Evolutionary conservation across 2,329 filamentous ascomycete genomes (phyloP).

Genomic region (Aureobasidium pullulans): DNA sequence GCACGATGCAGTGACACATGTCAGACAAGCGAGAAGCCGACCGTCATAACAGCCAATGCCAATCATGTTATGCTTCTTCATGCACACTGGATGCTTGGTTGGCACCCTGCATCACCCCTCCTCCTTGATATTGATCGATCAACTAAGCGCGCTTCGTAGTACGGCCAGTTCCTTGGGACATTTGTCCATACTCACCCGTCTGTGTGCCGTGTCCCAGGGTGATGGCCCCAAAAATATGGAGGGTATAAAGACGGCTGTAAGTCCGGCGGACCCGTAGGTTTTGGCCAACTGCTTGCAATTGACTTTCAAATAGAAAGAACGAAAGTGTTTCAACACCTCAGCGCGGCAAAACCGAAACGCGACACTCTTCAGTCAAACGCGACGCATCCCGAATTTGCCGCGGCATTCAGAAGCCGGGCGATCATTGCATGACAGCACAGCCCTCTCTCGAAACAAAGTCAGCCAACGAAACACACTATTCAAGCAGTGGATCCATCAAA

Average conservation of each 20-base stretch:
- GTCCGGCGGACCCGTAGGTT: not conserved
- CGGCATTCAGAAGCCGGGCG: not conserved
- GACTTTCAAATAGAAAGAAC: not conserved
- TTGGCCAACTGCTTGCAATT: not conserved
- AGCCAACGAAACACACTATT: not conserved
- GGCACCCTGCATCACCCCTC: not conserved
- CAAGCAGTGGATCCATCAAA: too few species aligned
- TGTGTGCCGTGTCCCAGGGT: not conserved
- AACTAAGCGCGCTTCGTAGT: not conserved
- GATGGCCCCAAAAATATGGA: not conserved
- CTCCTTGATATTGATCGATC: not conserved
- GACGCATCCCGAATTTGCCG: not conserved
- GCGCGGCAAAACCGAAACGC: not conserved
- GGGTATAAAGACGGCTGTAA: not conserved
- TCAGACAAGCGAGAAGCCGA: not conserved
- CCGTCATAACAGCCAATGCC: not conserved
- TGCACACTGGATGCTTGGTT: not conserved
- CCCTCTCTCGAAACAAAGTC: not conserved
- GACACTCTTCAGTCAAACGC: not conserved
- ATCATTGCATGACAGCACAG: not conserved
- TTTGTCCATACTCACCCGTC: not conserved
- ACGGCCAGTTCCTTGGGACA: not conserved
- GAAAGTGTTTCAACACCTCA: not conserved
- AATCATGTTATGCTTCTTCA: not conserved
- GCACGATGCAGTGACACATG: not conserved